Evolutionary conservation across 2,329 filamentous ascomycete species (phyloP).

Genomic region (Pseudogymnoascus sp.): DNA sequence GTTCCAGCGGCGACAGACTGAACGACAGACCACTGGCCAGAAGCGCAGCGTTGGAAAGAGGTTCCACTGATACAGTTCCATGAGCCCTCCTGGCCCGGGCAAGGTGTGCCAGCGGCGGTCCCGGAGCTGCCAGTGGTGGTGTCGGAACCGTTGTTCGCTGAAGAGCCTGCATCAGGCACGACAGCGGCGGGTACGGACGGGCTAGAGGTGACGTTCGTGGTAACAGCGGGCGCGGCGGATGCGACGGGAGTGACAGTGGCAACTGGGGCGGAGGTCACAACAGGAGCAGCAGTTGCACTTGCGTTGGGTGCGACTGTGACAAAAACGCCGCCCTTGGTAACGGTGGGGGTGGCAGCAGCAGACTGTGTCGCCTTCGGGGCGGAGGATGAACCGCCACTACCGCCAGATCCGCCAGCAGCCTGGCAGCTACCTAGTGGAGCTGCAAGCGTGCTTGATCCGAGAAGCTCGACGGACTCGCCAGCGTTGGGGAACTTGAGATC

Average conservation of each 20-base stretch:
- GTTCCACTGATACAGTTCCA: slow-evolving; percentile 47
- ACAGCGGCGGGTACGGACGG: slow-evolving; percentile 17
- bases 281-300: slow-evolving; percentile 5
- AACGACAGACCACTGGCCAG: slow-evolving; percentile 40
- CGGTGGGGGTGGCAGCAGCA: slow-evolving; percentile 10
- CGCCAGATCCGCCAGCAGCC: slow-evolving; percentile 21
- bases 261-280: slow-evolving; percentile 17
- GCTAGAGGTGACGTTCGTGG: slow-evolving; percentile 20
- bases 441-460: slow-evolving; percentile 26
- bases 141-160: slow-evolving; percentile 21
- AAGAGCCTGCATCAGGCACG: slow-evolving; percentile 16
- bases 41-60: slow-evolving; percentile 48
- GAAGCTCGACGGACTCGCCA: slow-evolving; percentile 44
- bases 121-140: slow-evolving; percentile 18
- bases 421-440: slow-evolving; percentile 23
- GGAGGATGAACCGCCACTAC: slow-evolving; percentile 1
- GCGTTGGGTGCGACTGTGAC: slow-evolving; percentile 27
- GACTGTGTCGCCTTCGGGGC: neutral
- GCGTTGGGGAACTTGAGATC: slow-evolving; percentile 49
- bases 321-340: slow-evolving; percentile 27
- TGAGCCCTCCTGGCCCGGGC: slow-evolving; percentile 39
- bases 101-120: slow-evolving; percentile 36
- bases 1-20: slow-evolving; percentile 40
- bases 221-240: slow-evolving; percentile 2
- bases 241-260: slow-evolving; percentile 8